Conservation (phyloP, 805 yeast genomes). For the Sugiyamaella marilandica region DNA sequence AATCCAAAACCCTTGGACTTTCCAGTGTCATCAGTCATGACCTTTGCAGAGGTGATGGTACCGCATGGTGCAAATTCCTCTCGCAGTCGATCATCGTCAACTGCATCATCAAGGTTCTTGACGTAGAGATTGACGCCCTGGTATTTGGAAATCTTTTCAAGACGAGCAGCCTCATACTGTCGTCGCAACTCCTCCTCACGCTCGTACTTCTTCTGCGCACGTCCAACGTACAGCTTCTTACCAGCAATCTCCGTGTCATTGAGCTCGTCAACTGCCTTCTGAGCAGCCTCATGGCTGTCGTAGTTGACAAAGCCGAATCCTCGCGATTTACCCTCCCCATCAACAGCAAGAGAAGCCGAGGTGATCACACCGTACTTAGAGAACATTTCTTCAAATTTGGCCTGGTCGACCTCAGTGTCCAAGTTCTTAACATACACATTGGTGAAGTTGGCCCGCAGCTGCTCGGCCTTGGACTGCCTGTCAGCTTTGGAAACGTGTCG, state of each 20-base stretch:
- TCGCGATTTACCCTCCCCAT: conserved; percentile 80
- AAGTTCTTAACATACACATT: conserved; percentile 94
- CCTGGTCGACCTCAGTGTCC: conserved; percentile 48
- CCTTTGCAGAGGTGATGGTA: conserved; percentile 90
- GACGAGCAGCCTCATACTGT: conserved; percentile 87
- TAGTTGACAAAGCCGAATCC: conserved; percentile 96
- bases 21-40: conserved; percentile 91
- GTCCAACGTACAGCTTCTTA: conserved; percentile 86
- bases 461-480: conserved; percentile 90
- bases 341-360: conserved; percentile 74
- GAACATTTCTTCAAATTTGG: conserved; percentile 67
- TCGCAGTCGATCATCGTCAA: conserved; percentile 85
- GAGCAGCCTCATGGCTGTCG: conserved; percentile 82
- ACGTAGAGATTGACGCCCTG: conserved; percentile 97
- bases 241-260: conserved; percentile 74
- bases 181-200: conserved; percentile 92
- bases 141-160: conserved; percentile 87
- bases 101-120: conserved; percentile 91
- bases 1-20: conserved; percentile 98
- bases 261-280: conserved; percentile 84
- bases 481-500: conserved; percentile 89
- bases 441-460: conserved; percentile 87
- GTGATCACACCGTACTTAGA: conserved; percentile 72
- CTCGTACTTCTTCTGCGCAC: conserved; percentile 99
- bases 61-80: conserved; percentile 94